These are phyloP conservation scores for Haplosporangium sp. DNA, from an alignment of 371 early-diverging fungal genomes.

Conservation along the genomic window DNA sequence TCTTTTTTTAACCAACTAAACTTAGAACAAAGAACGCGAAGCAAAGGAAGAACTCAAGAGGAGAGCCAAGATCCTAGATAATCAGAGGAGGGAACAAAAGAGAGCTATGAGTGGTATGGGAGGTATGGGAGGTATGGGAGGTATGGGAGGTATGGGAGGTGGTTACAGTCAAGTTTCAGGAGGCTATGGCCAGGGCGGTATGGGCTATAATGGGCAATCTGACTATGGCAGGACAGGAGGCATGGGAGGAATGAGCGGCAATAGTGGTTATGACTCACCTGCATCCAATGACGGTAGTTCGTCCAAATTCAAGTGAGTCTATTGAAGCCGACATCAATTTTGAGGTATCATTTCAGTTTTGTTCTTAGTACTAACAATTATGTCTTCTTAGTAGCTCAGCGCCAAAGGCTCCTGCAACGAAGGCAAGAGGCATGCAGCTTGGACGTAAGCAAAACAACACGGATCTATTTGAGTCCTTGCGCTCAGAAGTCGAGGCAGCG, in stretches of 20 bases:
- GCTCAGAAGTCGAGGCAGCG: conserved; percentile 73
- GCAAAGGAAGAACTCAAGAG: conserved; percentile 96
- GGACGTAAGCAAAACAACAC: conserved; percentile 88
- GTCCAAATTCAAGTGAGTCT: conserved; percentile 39
- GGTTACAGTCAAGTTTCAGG: conserved; percentile 43
- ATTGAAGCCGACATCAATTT: neutral
- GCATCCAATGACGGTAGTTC: conserved; percentile 26
- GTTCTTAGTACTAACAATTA: neutral
- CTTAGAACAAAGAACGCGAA: conserved; percentile 94
- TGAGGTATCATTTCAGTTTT: neutral
- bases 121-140: conserved; percentile 26
- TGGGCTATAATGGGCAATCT: conserved; percentile 59
- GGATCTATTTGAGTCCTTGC: conserved; percentile 87
- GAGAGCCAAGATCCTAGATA: conserved; percentile 91
- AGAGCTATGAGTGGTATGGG: conserved; percentile 32
- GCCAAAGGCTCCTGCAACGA: conserved; percentile 62
- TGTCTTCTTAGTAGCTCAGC: conserved; percentile 28
- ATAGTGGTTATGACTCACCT: conserved; percentile 61
- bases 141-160: conserved; percentile 61
- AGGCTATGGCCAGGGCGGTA: conserved; percentile 32
- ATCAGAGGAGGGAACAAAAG: conserved; percentile 85
- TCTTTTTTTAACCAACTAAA: neutral
- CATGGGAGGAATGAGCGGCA: conserved; percentile 55
- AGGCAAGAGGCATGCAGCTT: conserved; percentile 92
- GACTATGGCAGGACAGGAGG: conserved; percentile 60